Conservation (phyloP, 225 moss, liverwort and hornwort genomes). For the Bryum argenteum region DNA sequence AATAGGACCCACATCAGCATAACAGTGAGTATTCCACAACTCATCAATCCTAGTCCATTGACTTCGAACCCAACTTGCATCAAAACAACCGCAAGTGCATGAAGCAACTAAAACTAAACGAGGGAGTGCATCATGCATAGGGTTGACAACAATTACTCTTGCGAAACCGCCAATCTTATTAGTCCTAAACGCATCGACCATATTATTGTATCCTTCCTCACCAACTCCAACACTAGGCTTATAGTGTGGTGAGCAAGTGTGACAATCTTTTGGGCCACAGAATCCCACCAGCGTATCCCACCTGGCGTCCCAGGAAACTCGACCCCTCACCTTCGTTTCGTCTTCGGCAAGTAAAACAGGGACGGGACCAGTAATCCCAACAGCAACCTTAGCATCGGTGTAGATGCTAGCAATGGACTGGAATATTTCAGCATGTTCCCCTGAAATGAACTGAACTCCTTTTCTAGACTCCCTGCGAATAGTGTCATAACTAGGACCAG, state of each 20-base stretch:
- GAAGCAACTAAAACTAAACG: not conserved
- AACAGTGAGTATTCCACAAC: not conserved
- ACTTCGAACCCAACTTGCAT: not conserved
- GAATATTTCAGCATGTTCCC: not conserved
- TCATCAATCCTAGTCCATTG: not conserved
- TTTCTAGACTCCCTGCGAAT: not conserved
- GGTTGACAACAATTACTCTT: not conserved
- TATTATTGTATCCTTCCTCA: not conserved
- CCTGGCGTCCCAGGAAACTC: not conserved
- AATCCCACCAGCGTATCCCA: not conserved
- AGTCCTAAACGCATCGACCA: not conserved
- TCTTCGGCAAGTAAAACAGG: not conserved
- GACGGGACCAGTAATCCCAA: not conserved
- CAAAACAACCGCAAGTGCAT: constrained; percentile 3
- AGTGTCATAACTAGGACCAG: not conserved
- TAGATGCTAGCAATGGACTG: not conserved
- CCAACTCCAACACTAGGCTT: not conserved
- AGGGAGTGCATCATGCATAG: not conserved
- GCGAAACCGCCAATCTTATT: not conserved
- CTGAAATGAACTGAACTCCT: not conserved
- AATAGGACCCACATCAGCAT: not conserved
- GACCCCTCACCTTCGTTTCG: not conserved
- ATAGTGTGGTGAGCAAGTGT: not conserved
- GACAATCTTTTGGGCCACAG: not conserved
- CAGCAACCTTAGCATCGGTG: not conserved